Percentiles rank a stretch among this genome's conserved stretches.
Evolutionary conservation across 345 rosid genomes (phyloP).

Genomic region (Populus davidiana): DNA sequence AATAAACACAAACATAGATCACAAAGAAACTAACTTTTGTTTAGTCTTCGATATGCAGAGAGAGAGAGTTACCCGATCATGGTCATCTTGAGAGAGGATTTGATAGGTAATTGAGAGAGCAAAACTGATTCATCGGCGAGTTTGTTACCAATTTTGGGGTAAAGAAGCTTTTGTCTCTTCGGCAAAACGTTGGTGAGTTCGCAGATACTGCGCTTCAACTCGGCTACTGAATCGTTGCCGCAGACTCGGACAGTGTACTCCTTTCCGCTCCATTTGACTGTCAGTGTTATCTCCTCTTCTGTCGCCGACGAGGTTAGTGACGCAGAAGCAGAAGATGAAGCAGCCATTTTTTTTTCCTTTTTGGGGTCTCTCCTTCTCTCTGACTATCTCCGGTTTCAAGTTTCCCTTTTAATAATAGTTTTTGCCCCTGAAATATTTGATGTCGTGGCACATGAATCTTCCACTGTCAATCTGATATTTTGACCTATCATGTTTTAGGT

Average conservation of each 20-base stretch:
- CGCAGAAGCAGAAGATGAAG: constrained; percentile 9
- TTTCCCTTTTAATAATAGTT: no score
- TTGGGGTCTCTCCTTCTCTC: not conserved
- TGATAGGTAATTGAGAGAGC: constrained; percentile 74
- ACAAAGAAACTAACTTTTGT: not conserved
- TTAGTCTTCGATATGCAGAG: not conserved
- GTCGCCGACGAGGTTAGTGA: constrained; percentile 35
- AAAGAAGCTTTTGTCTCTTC: constrained; percentile 91
- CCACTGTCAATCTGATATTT: no score
- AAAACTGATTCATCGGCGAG: constrained; percentile 72
- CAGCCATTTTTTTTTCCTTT: not conserved
- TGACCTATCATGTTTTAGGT: no score
- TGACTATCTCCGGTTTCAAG: not conserved
- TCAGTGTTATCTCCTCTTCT: constrained; percentile 78
- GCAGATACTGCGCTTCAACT: constrained; percentile 88
- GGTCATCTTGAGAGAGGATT: constrained; percentile 88
- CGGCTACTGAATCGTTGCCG: constrained; percentile 85
- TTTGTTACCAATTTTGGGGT: constrained; percentile 81
- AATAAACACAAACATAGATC: not conserved
- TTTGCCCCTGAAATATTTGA: no score
- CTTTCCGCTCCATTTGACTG: constrained; percentile 88
- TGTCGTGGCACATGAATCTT: no score
- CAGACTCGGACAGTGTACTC: constrained; percentile 84
- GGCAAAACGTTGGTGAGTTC: constrained; percentile 77
- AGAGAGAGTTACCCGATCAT: constrained; percentile 65